A percentile compares a stretch with the other conserved stretches of the same genome.
These are phyloP conservation scores for Gossypium raimondii DNA, from an alignment of 345 rosid genomes.

Conservation along the genomic window DNA sequence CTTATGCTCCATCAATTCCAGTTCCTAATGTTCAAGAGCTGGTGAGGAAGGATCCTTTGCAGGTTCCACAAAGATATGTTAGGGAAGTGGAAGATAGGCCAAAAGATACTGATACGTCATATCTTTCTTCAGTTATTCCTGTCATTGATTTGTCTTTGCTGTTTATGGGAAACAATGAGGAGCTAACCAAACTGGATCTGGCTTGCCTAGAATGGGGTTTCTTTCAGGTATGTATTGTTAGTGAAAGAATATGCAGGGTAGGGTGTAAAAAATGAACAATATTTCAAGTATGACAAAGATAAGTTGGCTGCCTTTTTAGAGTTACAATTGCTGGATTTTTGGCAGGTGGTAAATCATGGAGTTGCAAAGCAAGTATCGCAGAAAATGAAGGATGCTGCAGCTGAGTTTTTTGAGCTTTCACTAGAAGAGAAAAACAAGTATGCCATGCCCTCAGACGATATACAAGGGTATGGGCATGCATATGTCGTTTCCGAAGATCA, in stretches of 20 bases:
- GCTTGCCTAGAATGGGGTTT: slow-evolving; percentile 33
- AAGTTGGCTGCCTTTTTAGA: not conserved
- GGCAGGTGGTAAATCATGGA: slow-evolving; percentile 27
- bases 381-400: slow-evolving; percentile 18
- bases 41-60: slow-evolving; percentile 23
- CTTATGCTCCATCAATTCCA: slow-evolving; percentile 22
- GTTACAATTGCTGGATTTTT: not conserved
- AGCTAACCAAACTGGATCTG: slow-evolving; percentile 24
- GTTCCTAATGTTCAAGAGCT: slow-evolving; percentile 36
- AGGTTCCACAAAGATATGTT: slow-evolving; percentile 27
- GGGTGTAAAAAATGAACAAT: too few species aligned
- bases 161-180: slow-evolving; percentile 15
- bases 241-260: not conserved
- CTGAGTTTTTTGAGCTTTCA: slow-evolving; percentile 24
- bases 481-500: slow-evolving; percentile 26
- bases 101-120: not conserved
- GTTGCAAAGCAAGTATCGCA: slow-evolving; percentile 19
- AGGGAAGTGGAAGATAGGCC: slow-evolving; percentile 21
- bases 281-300: too few species aligned
- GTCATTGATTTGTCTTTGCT: slow-evolving; percentile 25
- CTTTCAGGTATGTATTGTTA: slow-evolving; percentile 15
- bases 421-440: slow-evolving; percentile 28
- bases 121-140: slow-evolving; percentile 25
- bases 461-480: slow-evolving; percentile 30
- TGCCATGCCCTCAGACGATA: slow-evolving; percentile 22